Percentiles rank a stretch among this genome's conserved stretches.
Evolutionary conservation across 176 grass and related monocot genomes (phyloP).

Genomic region (Dendrocalamus sinicus): DNA sequence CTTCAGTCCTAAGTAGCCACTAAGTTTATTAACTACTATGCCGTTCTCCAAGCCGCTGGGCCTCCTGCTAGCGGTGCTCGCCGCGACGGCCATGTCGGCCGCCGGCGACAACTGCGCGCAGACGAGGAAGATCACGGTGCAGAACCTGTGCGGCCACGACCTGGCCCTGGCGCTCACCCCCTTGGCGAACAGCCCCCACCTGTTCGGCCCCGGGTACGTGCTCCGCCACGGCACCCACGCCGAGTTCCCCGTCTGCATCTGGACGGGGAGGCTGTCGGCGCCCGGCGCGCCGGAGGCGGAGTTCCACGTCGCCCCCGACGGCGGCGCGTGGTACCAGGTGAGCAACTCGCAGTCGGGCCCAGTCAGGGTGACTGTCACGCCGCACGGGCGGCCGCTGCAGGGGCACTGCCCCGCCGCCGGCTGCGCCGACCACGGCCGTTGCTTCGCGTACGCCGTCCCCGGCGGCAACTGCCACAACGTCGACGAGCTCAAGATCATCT

Average conservation of each 20-base stretch:
- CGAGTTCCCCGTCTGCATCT: slow-evolving; percentile 43
- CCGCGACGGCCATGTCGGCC: neutral
- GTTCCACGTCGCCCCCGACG: slow-evolving; percentile 50
- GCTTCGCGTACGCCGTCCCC: slow-evolving; percentile 16
- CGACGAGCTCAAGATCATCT: slow-evolving; percentile 60
- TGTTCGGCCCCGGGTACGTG: neutral
- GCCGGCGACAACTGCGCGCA: slow-evolving; percentile 3
- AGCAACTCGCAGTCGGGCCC: neutral
- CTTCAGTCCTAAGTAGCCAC: neutral
- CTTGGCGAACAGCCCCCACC: neutral
- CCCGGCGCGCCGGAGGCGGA: neutral
- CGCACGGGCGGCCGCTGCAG: slow-evolving; percentile 11
- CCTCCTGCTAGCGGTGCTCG: neutral
- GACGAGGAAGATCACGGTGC: slow-evolving; percentile 49
- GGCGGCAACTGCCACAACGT: slow-evolving; percentile 43
- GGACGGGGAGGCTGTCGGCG: slow-evolving; percentile 35
- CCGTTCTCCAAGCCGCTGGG: neutral
- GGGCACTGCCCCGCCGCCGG: slow-evolving; percentile 42
- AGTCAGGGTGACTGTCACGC: slow-evolving; percentile 12
- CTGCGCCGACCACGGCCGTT: slow-evolving; percentile 1
- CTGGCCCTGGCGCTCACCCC: neutral
- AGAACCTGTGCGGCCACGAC: slow-evolving; percentile 46
- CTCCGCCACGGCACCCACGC: slow-evolving; percentile 42
- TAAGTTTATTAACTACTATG: neutral
- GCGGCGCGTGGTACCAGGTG: slow-evolving; percentile 50